These are phyloP conservation scores for Cyberlindnera samutprakarnensis DNA, from an alignment of 805 yeast species.

Conservation along the genomic window DNA sequence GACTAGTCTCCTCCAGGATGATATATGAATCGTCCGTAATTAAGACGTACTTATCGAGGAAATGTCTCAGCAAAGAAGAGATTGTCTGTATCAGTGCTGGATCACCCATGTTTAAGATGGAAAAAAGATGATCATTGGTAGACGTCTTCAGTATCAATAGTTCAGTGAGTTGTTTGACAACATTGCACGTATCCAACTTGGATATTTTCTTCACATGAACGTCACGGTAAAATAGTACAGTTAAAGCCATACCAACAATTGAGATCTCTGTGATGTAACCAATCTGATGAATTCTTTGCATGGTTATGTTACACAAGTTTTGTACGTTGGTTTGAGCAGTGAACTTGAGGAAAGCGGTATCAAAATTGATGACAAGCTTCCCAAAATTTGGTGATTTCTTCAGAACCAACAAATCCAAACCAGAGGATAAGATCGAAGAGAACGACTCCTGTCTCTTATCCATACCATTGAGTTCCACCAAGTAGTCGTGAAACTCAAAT, in stretches of 20 bases:
- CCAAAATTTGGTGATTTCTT: conserved; percentile 13
- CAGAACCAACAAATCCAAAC: conserved; percentile 3
- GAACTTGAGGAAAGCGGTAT: conserved; percentile 6
- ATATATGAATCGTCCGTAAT: conserved; percentile 3
- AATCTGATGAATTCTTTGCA: conserved; percentile 11
- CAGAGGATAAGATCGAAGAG: conserved; percentile 9
- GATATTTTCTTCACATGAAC: conserved; percentile 7
- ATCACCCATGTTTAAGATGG: conserved; percentile 2
- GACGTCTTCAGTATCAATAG: conserved; percentile 3
- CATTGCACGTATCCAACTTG: conserved; percentile 1
- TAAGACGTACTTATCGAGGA: conserved; percentile 7
- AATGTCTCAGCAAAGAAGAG: conserved; percentile 7
- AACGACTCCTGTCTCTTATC: conserved; percentile 19
- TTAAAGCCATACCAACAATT: conserved; percentile 10
- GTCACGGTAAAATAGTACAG: conserved; percentile 10
- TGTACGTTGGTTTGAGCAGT: conserved; percentile 4
- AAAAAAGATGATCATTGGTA: conserved; percentile 8
- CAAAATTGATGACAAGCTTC: conserved; percentile 16
- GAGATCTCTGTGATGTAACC: conserved; percentile 15
- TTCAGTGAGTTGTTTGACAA: conserved; percentile 6
- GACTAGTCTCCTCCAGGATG: conserved; percentile 12
- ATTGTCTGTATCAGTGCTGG: not conserved
- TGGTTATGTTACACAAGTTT: conserved; percentile 5
- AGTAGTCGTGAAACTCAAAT: conserved; percentile 18
- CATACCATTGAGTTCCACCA: conserved; percentile 18